These are phyloP conservation scores for Chondrostereum purpureum DNA, from an alignment of 1,284 basidiomycete genomes.

Conservation along the genomic window DNA sequence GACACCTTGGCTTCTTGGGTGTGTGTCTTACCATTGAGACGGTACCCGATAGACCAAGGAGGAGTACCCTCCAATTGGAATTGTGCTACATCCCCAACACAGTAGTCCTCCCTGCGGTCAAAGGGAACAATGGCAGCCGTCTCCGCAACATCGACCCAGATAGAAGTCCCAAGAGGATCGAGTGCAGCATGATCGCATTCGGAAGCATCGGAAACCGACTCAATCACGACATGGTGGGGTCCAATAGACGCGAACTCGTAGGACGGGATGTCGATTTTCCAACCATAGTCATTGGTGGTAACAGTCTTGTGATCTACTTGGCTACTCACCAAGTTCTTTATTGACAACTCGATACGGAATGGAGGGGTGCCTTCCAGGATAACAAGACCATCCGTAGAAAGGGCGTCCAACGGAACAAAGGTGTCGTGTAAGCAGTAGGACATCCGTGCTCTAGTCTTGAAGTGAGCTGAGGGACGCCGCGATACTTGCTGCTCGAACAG, in stretches of 20 bases:
- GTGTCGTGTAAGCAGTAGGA: slow-evolving; percentile 74
- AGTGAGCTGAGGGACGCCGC: slow-evolving; percentile 70
- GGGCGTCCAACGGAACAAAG: slow-evolving; percentile 46
- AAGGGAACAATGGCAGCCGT: slow-evolving; percentile 88
- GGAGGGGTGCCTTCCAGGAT: slow-evolving; percentile 79
- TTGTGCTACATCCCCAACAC: slow-evolving; percentile 86
- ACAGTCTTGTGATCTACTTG: slow-evolving; percentile 55
- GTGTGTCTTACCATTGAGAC: slow-evolving; percentile 71
- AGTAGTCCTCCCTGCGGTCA: slow-evolving; percentile 75
- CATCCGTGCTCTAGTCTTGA: slow-evolving; percentile 60
- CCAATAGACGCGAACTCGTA: slow-evolving; percentile 75
- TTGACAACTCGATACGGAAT: slow-evolving; percentile 71
- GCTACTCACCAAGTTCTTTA: slow-evolving; percentile 70
- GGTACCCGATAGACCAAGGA: slow-evolving; percentile 92
- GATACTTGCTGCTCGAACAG: slow-evolving; percentile 83
- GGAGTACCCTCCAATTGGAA: slow-evolving; percentile 93
- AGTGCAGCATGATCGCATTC: slow-evolving; percentile 69
- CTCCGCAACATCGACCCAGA: slow-evolving; percentile 88
- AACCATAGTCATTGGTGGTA: slow-evolving; percentile 52
- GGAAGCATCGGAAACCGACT: slow-evolving; percentile 71
- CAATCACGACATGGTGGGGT: slow-evolving; percentile 73
- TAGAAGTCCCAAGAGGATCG: slow-evolving; percentile 57
- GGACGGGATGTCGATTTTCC: slow-evolving; percentile 71
- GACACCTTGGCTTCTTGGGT: slow-evolving; percentile 73
- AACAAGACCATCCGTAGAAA: slow-evolving; percentile 56